Evolutionary conservation across 495 filamentous ascomycete species (phyloP), one percentile per base, ranked within the genome.

Genomic region (Filosporella fistucella): DNA sequence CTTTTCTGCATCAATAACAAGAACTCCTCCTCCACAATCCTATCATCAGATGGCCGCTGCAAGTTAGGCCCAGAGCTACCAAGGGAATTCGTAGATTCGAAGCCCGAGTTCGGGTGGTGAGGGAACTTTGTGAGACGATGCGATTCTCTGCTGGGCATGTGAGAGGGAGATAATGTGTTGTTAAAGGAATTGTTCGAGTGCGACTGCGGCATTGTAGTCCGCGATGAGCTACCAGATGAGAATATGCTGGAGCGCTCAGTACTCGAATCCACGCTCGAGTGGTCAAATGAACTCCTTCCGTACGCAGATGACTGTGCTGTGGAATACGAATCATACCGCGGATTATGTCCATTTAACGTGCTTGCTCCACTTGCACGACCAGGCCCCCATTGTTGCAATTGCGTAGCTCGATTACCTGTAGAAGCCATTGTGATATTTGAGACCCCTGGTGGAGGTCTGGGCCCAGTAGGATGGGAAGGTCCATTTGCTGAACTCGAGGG

Each of bases 1-100:
- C 93, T 82, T 66, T 98, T 97, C 55, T 93, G 82, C 94, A 98
- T 98, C 55, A 98, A 69, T 25, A 86, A 85, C 52, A 90, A 70
- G 55, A 97, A 98, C 66, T 95, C 84, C 59, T 86, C 78, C 64
- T 98, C 93, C n/a, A 96, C 85, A 6, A 91, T 65, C 41, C 80
- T 76, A 58, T 96, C 91, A 63, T 96, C 90, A 34, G 80, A 72
- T 9, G 93, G 93, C 46, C 69, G 71, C 8, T 29, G 24, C 3
- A 30, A 14, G 13, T 38, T 21, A 16, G 29, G 10, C 14, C 14
- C 20, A 17, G 29, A 24, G 14, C 16, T 12, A 9, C 26, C 26
- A 2, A 32, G 10, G 14, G 41, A 43, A 18, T 16, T 17, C 9
- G 23, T 43, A 1, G 61, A 61, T 13, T 14, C 45, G 17, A 44